phyloP scores from a whole-genome alignment of 2,329 filamentous ascomycete species.

The Aciculosporium take region DNA sequence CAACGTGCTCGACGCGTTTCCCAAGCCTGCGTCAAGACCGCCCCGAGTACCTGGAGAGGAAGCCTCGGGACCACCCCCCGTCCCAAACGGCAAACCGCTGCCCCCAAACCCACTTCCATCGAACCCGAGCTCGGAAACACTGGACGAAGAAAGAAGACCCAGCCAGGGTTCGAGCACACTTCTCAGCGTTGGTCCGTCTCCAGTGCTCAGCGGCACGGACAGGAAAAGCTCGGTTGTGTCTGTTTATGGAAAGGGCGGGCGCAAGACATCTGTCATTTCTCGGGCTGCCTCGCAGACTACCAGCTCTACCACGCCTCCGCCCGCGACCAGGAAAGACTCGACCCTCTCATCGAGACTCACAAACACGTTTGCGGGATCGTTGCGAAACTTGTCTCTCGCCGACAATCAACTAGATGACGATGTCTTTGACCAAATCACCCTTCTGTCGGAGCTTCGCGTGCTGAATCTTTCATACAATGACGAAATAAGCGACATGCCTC shows the following conservation, averaged over 20 bases:
- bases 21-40: slow-evolving; percentile 64
- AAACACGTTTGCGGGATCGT: slow-evolving; percentile 76
- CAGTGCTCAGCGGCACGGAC: slow-evolving; percentile 42
- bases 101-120: slow-evolving; percentile 32
- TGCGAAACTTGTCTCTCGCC: slow-evolving; percentile 74
- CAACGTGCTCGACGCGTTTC: slow-evolving; percentile 81
- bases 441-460: slow-evolving; percentile 70
- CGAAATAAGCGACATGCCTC: slow-evolving; percentile 73
- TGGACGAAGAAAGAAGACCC: slow-evolving; percentile 55
- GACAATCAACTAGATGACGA: slow-evolving; percentile 93
- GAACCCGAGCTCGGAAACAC: slow-evolving; percentile 65
- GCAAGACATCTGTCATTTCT: slow-evolving; percentile 74
- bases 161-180: slow-evolving; percentile 71
- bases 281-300: slow-evolving; percentile 38
- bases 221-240: slow-evolving; percentile 80
- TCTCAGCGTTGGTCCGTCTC: slow-evolving; percentile 62
- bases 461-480: slow-evolving; percentile 94
- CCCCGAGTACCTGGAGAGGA: slow-evolving; percentile 45
- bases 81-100: slow-evolving; percentile 26
- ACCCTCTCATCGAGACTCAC: slow-evolving; percentile 64
- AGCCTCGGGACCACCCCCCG: slow-evolving; percentile 18
- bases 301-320: slow-evolving; percentile 32
- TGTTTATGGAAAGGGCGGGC: slow-evolving; percentile 60
- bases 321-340: slow-evolving; percentile 67
- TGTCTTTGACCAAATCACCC: slow-evolving; percentile 78